A percentile compares a stretch with the other conserved stretches of the same genome.
Conservation (phyloP, 257 asterid genomes). For the Buddleja alternifolia region DNA sequence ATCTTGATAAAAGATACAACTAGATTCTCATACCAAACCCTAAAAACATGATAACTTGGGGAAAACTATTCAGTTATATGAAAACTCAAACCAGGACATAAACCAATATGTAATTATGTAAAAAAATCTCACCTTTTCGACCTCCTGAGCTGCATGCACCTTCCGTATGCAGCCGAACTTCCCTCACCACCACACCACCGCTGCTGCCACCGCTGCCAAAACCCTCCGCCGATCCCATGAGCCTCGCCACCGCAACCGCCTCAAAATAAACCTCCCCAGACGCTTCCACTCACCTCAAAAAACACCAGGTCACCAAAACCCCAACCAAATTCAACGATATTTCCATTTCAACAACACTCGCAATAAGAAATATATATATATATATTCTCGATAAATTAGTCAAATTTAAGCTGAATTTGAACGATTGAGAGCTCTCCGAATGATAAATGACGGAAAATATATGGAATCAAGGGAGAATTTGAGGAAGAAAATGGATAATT, state of each 20-base stretch:
- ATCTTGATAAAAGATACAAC: constrained; percentile 1
- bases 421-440: constrained; percentile 7
- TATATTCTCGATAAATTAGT: constrained; percentile 27
- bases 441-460: constrained; percentile 16
- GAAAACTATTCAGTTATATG: constrained; percentile 1
- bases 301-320: constrained; percentile 41
- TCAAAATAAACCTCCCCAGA: constrained; percentile 42
- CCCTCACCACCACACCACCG: constrained; percentile 44
- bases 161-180: constrained; percentile 46
- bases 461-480: constrained; percentile 7
- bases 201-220: constrained; percentile 39
- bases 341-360: constrained; percentile 27
- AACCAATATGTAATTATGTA: constrained; percentile 16
- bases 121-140: constrained; percentile 40
- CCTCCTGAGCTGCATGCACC: constrained; percentile 44
- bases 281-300: constrained; percentile 43
- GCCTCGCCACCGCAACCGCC: constrained; percentile 43
- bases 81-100: constrained; percentile 4
- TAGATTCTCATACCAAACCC: not conserved
- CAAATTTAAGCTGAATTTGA: constrained; percentile 37
- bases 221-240: constrained; percentile 73
- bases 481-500: constrained; percentile 22
- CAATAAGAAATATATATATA: constrained; percentile 11
- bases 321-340: constrained; percentile 30
- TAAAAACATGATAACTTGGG: not conserved